phyloP scores from a whole-genome alignment of 2,329 filamentous ascomycete species.

The Pyrenochaeta sp. region DNA sequence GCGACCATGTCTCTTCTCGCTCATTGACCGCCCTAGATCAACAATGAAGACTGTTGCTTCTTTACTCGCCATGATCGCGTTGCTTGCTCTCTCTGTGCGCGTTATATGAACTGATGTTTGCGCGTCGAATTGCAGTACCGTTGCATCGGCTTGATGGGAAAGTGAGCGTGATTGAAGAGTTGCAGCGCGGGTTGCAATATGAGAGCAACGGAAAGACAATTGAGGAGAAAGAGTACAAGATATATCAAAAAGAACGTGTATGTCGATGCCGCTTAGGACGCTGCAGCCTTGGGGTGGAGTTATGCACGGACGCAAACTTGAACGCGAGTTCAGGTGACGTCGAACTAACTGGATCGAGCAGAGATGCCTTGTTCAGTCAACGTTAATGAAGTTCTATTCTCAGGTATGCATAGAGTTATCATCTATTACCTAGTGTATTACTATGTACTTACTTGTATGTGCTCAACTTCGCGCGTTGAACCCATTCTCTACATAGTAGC shows the following conservation, averaged over 20 bases:
- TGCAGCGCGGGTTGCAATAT: neutral
- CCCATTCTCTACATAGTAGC: too few species aligned
- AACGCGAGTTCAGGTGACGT: slow-evolving; percentile 33
- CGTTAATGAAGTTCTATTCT: too few species aligned
- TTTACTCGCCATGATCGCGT: slow-evolving; percentile 79
- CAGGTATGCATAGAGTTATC: too few species aligned
- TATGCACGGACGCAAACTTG: slow-evolving; percentile 10
- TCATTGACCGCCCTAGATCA: slow-evolving; percentile 89
- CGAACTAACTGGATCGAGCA: too few species aligned
- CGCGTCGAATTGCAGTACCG: neutral
- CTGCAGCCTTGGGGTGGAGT: slow-evolving; percentile 21
- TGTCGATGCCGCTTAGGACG: neutral
- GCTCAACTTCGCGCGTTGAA: too few species aligned
- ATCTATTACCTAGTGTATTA: too few species aligned
- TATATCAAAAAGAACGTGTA: slow-evolving; percentile 4
- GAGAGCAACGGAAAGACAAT: neutral
- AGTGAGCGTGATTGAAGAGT: neutral
- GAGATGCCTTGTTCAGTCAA: too few species aligned
- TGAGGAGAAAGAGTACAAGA: neutral
- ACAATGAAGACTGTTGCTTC: slow-evolving; percentile 93
- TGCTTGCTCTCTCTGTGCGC: slow-evolving; percentile 9
- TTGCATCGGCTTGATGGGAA: neutral
- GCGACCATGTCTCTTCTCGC: slow-evolving; percentile 73
- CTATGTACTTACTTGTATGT: too few species aligned
- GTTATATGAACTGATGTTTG: neutral